These are phyloP conservation scores for Xylariaceae sp. DNA, from an alignment of 2,329 filamentous ascomycete genomes.

Conservation along the genomic window DNA sequence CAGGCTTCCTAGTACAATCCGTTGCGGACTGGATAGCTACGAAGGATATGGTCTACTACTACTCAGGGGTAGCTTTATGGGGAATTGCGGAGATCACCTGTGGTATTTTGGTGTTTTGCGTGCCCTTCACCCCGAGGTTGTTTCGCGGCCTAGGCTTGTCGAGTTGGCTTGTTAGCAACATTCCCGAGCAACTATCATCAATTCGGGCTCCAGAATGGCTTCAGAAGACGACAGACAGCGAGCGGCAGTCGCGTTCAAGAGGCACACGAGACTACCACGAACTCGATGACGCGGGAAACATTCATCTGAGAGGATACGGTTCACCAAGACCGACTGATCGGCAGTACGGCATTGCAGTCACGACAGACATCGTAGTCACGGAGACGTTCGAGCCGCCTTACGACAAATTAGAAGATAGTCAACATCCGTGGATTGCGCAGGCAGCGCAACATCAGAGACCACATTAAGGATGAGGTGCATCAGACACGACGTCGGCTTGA, in stretches of 20 bases:
- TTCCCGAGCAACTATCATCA: neutral
- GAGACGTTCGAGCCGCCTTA: neutral
- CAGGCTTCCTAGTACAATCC: constrained; percentile 5
- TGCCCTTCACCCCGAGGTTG: constrained; percentile 4
- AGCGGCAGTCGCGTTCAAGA: neutral
- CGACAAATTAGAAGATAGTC: neutral
- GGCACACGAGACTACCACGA: constrained; percentile 1
- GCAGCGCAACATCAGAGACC: too few relatives aligned
- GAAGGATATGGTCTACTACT: constrained; percentile 13
- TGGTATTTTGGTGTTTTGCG: constrained; percentile 11
- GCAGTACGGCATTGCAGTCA: constrained; percentile 10
- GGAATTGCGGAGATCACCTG: constrained; percentile 13
- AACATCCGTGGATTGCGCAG: too few relatives aligned
- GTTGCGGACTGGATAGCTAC: constrained; percentile 3
- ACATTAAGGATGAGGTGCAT: too few relatives aligned
- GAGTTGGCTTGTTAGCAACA: neutral
- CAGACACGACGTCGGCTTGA: too few relatives aligned
- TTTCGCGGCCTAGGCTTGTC: neutral
- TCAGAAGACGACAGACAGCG: neutral
- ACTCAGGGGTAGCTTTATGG: constrained; percentile 9
- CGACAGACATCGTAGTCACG: constrained; percentile 7
- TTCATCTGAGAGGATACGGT: neutral
- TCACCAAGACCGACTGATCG: constrained; percentile 9
- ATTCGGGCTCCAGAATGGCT: neutral
- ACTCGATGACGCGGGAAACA: neutral